Evolutionary conservation across 306 rosid species (phyloP), one percentile per base, ranked within the genome.

Genomic region (Pachyrhizus erosus): DNA sequence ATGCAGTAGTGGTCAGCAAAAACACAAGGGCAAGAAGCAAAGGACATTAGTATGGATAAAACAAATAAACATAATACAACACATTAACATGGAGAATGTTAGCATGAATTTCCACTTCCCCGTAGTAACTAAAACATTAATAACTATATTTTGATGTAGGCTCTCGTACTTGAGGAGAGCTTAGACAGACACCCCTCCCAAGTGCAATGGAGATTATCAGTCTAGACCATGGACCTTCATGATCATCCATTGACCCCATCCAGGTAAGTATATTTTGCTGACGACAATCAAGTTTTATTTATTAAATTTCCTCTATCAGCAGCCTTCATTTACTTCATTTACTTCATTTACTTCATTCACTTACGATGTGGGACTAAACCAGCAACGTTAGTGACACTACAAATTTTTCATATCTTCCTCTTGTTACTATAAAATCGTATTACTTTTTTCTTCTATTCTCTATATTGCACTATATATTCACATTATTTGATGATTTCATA

Each of bases 121-220:
- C 10, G 10, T 37, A 37, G 10, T 37, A 6, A 37, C 42, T 1
- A 37, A 37, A 10, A 6, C 42, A 37, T 37, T 1, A 37, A 37
- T n/a, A n/a, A n/a, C n/a, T n/a, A n/a, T n/a, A 89, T 93, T 83
- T 90, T 83, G 93, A 90, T 91, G 88, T 90, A 80, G 89, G 91
- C 82, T 85, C 97, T 64, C 70, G 89, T 77, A n/a, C 86, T 7
- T 5, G 89, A 78, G 85, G 80, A 88, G 94, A 92, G 91, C 93
- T 81, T 90, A 87, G 83, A 75, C 78, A 2, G 21, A 85, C 76
- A 87, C 90, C 86, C 90, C 81, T 84, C 84, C 91, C 0, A 0
- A 5, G 93, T 91, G 91, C 92, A 91, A 86, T 89, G 87, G 82
- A 89, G 52, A 87, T 55, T 81, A 74, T 87, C 37, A 10, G 9